Conservation (phyloP, 495 filamentous ascomycete genomes). For the Lindgomyces ingoldianus region DNA sequence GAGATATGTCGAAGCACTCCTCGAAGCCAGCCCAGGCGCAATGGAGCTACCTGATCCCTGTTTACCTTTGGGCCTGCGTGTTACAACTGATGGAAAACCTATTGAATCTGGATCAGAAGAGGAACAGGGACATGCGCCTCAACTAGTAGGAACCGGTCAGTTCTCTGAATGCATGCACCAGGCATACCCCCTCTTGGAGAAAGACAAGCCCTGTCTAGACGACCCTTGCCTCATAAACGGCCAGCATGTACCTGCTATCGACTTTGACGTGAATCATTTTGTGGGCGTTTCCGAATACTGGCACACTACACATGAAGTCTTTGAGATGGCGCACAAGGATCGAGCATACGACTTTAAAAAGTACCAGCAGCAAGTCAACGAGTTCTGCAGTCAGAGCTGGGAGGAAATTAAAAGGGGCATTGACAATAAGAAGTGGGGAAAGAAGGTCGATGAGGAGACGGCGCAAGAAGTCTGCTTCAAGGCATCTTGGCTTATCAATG, state of each 20-base stretch:
- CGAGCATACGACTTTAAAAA: constrained; percentile 88
- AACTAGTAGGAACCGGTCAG: constrained; percentile 75
- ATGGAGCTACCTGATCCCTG: constrained; percentile 88
- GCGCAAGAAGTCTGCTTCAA: constrained; percentile 95
- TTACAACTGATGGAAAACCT: constrained; percentile 53
- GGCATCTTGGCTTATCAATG: constrained; percentile 93
- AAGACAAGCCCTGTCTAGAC: constrained; percentile 81
- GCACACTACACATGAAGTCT: constrained; percentile 97
- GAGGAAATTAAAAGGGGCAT: constrained; percentile 65
- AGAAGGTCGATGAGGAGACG: constrained; percentile 71
- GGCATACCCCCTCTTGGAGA: constrained; percentile 85
- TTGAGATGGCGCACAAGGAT: constrained; percentile 76
- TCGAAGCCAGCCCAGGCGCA: constrained; percentile 56
- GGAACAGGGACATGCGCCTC: constrained; percentile 43
- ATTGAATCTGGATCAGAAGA: constrained; percentile 47
- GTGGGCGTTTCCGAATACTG: constrained; percentile 98
- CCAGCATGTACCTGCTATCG: constrained; percentile 89
- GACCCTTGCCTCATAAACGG: constrained; percentile 85
- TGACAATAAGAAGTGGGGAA: constrained; percentile 65
- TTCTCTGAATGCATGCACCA: constrained; percentile 83
- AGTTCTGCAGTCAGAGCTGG: constrained; percentile 88
- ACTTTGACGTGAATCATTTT: constrained; percentile 98
- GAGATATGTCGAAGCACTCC: constrained; percentile 72
- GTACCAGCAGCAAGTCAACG: constrained; percentile 80
- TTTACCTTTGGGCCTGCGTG: constrained; percentile 73